phyloP scores from a whole-genome alignment of 2,329 filamentous ascomycete genomes.

The Aspergillus quadrilineatus region DNA sequence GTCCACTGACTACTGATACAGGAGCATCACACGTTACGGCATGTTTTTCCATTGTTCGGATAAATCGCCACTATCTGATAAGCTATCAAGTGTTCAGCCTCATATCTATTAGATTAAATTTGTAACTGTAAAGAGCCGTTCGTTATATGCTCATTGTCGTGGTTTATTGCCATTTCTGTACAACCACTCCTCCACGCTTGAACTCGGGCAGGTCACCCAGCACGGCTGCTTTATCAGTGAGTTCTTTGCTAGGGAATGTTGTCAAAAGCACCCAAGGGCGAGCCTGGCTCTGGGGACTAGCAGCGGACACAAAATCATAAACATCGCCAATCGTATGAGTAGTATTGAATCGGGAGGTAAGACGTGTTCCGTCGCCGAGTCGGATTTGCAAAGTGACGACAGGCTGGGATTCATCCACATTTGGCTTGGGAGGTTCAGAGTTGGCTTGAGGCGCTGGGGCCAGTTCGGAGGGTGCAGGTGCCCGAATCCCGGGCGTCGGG shows the following conservation, averaged over 20 bases:
- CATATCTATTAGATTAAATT: not conserved
- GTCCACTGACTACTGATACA: not conserved
- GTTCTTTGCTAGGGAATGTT: constrained; percentile 64
- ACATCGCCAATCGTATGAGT: constrained; percentile 65
- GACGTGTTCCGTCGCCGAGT: constrained; percentile 61
- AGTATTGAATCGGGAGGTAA: constrained; percentile 64
- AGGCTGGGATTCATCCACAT: constrained; percentile 59
- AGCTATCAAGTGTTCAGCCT: not conserved
- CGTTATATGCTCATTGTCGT: not conserved
- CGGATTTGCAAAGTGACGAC: constrained; percentile 61
- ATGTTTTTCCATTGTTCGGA: not conserved
- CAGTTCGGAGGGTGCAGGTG: constrained; percentile 34
- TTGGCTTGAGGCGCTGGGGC: constrained; percentile 22
- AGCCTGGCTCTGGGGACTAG: constrained; percentile 50
- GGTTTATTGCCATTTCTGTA: constrained; percentile 49
- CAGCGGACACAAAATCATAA: constrained; percentile 59
- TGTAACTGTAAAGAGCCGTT: not conserved
- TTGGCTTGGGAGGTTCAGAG: constrained; percentile 39
- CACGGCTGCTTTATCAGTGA: constrained; percentile 53
- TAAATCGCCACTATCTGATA: constrained; percentile 1
- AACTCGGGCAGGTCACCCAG: constrained; percentile 51
- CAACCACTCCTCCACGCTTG: constrained; percentile 51
- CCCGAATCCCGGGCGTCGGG: constrained; percentile 56
- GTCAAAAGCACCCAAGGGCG: constrained; percentile 63
- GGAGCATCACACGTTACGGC: too few relatives aligned